Conservation (phyloP, 2,329 filamentous ascomycete genomes). For the Scytalidium lignicola region DNA sequence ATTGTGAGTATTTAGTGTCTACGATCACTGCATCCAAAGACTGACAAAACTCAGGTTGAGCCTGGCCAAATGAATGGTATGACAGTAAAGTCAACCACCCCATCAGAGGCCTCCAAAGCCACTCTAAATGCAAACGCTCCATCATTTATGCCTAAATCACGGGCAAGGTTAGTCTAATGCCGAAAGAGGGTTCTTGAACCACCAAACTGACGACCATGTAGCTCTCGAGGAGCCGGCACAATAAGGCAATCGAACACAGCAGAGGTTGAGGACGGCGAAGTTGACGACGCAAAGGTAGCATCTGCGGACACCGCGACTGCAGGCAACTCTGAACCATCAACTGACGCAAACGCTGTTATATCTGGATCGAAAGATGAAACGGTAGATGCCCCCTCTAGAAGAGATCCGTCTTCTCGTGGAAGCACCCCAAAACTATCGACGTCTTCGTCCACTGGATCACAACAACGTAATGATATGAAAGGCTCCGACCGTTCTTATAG, state of each 20-base stretch:
- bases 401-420: conserved; percentile 23
- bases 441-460: conserved; percentile 2
- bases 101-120: conserved; percentile 24
- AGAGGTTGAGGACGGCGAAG: conserved; percentile 69
- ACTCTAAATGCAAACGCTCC: conserved; percentile 53
- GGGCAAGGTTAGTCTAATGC: conserved; percentile 24
- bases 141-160: conserved; percentile 56
- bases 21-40: conserved; percentile 11
- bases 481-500: conserved; percentile 17
- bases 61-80: conserved; percentile 10
- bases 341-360: neutral
- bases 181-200: neutral
- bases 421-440: conserved; percentile 19
- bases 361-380: conserved; percentile 6
- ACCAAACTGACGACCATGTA: conserved; percentile 28
- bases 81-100: conserved; percentile 2
- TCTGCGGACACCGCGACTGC: conserved; percentile 3
- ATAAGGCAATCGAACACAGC: conserved; percentile 24
- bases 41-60: conserved; percentile 22
- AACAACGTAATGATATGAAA: neutral
- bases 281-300: conserved; percentile 51
- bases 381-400: conserved; percentile 20
- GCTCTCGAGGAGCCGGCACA: conserved; percentile 27
- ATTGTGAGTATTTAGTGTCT: conserved; percentile 41
- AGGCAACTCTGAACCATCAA: neutral